phyloP scores from a whole-genome alignment of 306 rosid genomes.

The Notholithocarpus densiflorus region DNA sequence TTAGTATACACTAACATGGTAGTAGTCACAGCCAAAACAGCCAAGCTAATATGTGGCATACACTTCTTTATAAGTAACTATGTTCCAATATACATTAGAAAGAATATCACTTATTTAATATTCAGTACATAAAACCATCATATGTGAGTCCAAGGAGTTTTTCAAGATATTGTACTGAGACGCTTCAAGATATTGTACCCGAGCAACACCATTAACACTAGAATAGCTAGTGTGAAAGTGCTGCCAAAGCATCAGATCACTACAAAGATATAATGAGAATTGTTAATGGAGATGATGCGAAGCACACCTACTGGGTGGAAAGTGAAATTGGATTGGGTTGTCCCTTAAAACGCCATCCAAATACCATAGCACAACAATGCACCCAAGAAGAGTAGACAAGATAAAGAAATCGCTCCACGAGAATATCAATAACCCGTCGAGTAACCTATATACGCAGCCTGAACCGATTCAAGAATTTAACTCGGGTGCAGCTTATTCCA shows the following conservation, averaged over 20 bases:
- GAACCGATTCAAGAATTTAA: neutral
- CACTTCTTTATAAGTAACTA: neutral
- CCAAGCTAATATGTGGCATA: neutral
- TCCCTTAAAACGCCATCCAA: constrained; percentile 4
- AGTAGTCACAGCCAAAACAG: neutral
- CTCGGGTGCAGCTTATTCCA: neutral
- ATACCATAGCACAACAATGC: no score
- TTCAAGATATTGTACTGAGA: neutral
- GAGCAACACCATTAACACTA: neutral
- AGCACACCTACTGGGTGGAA: constrained; percentile 5
- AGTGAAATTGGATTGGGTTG: neutral
- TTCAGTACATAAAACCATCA: constrained; percentile 9
- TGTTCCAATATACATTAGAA: neutral
- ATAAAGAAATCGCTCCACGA: neutral
- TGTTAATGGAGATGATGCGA: neutral
- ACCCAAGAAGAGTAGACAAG: neutral
- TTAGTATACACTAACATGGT: neutral
- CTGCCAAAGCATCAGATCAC: neutral
- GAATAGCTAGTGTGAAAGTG: neutral
- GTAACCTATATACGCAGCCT: neutral
- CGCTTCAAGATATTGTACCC: neutral
- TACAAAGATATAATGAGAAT: constrained; percentile 10
- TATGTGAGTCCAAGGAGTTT: neutral
- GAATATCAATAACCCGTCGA: neutral
- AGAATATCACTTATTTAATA: neutral